Evolutionary conservation across 352 stramenopile species (phyloP), one percentile per base, ranked within the genome.

Genomic region (Peronospora tabacina): DNA sequence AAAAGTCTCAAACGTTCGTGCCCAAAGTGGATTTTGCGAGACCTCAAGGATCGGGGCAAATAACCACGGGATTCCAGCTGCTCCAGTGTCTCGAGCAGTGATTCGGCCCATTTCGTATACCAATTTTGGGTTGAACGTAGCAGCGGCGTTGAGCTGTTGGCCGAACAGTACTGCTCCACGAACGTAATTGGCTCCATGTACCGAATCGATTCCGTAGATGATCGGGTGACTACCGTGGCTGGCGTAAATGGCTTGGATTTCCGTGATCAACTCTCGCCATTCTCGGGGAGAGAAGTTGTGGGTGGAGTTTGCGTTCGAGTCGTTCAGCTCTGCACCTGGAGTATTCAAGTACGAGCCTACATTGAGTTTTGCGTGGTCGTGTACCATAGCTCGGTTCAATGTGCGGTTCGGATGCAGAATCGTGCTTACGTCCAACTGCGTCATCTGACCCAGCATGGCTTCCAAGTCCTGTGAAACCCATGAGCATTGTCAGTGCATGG

Each of bases 1-100:
- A 68, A 97, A 98, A 9, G 90, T 97, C 63, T 98, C 93, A 49
- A 83, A 97, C 4, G 92, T 89, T 12, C 91, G 67, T 3, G 80
- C 59, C 90, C 90, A 97, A 10, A 90, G 66, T 0, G 87, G 79
- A 51, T 96, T 90, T 41, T 85, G 78, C 0, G 80, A 80, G 43
- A 98, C 67, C 47, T 92, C 82, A 11, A 89, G 68, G 15, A 96
- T 87, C 0, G 91, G 91, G 6, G 66, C 72, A 70, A 97, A 97
- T 0, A 97, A 40, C 89, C 88, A 97, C 2, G 74, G 75, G 36
- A 97, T 91, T 1, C 87, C 90, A 0, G 81, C 87, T 1, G 82
- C 83, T 17, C 81, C 55, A 0, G 87, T 96, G 61, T 97, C 90
- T 2, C 74, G 68, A 24, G 70, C 86, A 15, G 82, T 89, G 38